A percentile compares a stretch with the other conserved stretches of the same genome.
Evolutionary conservation across 495 filamentous ascomycete species (phyloP).

Genomic region (Neurospora sp.): DNA sequence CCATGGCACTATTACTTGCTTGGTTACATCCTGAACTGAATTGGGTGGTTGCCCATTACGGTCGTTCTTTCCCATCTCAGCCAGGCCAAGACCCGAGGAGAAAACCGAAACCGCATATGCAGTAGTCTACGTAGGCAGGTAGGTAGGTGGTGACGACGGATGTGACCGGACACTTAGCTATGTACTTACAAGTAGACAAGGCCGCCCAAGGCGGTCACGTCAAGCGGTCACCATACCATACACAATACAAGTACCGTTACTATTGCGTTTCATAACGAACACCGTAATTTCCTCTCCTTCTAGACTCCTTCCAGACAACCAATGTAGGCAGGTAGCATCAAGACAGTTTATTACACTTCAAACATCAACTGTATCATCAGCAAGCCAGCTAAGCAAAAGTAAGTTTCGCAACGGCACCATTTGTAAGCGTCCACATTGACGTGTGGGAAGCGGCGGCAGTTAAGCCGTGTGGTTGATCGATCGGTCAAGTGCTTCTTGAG

Average conservation of each 20-base stretch:
- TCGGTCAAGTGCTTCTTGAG: background rate
- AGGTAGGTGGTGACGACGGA: background rate
- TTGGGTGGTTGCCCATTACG: background rate
- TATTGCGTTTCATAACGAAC: too few species aligned
- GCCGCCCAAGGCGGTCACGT: background rate
- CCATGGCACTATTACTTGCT: background rate
- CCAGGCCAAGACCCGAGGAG: background rate
- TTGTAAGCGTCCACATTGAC: background rate
- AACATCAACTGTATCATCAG: background rate
- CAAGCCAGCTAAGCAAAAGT: background rate
- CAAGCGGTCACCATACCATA: background rate
- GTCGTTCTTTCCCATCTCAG: background rate
- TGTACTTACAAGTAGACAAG: background rate
- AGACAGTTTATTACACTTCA: background rate
- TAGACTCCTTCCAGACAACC: too few species aligned
- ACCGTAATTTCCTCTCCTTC: too few species aligned
- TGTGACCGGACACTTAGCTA: background rate
- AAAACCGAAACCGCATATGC: background rate
- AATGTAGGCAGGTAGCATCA: background rate
- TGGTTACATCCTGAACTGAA: background rate
- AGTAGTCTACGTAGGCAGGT: background rate
- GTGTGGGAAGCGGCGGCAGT: background rate
- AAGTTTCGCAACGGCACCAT: background rate
- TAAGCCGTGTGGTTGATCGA: background rate
- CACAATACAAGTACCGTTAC: background rate